Percentiles rank a stretch among this genome's conserved stretches.
Evolutionary conservation across 352 stramenopile genomes (phyloP).

Genomic region (Phytophthora meadii): DNA sequence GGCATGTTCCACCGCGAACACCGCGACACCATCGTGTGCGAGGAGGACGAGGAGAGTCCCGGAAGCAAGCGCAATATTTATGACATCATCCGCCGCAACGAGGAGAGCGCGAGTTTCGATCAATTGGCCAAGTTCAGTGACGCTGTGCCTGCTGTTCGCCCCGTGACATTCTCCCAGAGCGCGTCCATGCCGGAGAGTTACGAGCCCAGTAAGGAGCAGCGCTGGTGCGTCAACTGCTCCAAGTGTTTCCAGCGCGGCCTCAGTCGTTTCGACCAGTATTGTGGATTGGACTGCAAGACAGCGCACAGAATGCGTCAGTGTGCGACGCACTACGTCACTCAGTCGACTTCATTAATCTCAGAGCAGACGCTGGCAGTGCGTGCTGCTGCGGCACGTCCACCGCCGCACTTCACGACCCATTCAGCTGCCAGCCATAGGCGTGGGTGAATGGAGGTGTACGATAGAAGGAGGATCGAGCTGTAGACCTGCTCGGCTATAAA

Average conservation of each 20-base stretch:
- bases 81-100: slow-evolving; percentile 58
- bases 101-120: slow-evolving; percentile 29
- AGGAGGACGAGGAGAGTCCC: slow-evolving; percentile 61
- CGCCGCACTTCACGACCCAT: slow-evolving; percentile 33
- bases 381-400: slow-evolving; percentile 21
- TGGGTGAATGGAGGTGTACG: slow-evolving; percentile 17
- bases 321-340: slow-evolving; percentile 41
- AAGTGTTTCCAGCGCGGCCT: slow-evolving; percentile 78
- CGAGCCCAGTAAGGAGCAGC: slow-evolving; percentile 72
- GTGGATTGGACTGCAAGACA: slow-evolving; percentile 75
- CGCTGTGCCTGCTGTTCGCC: neutral
- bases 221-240: slow-evolving; percentile 81
- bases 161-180: slow-evolving; percentile 22
- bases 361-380: slow-evolving; percentile 29
- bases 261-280: slow-evolving; percentile 78
- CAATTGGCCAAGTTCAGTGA: slow-evolving; percentile 35
- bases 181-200: slow-evolving; percentile 34
- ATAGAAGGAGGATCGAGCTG: slow-evolving; percentile 17
- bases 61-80: slow-evolving; percentile 48
- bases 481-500: slow-evolving; percentile 20
- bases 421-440: slow-evolving; percentile 7
- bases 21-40: slow-evolving; percentile 65
- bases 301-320: slow-evolving; percentile 46
- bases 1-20: slow-evolving; percentile 59
- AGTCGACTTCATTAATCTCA: slow-evolving; percentile 31